Conservation (phyloP, 148 eudicot species). For the Simmondsia chinensis region DNA sequence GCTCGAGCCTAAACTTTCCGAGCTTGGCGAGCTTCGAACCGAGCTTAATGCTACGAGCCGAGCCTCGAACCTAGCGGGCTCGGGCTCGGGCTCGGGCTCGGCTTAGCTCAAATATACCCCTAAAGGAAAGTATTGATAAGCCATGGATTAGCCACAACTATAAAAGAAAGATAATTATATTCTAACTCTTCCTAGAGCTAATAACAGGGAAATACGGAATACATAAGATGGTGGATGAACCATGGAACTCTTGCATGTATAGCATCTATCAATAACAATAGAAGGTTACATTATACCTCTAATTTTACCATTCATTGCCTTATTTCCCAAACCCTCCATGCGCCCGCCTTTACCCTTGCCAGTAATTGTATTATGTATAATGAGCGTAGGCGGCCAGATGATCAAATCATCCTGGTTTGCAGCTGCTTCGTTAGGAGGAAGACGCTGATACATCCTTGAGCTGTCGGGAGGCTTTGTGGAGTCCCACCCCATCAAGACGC, state of each 20-base stretch:
- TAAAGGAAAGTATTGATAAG: too few relatives aligned
- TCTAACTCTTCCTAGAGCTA: neutral
- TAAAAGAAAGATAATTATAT: too few relatives aligned
- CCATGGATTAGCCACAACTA: too few relatives aligned
- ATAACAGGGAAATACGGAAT: neutral
- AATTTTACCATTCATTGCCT: slow-evolving; percentile 76
- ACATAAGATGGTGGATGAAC: neutral
- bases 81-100: too few relatives aligned
- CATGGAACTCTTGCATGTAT: slow-evolving; percentile 5
- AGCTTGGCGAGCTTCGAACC: too few relatives aligned
- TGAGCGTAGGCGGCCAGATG: slow-evolving; percentile 90
- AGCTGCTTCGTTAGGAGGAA: slow-evolving; percentile 72
- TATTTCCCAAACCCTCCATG: slow-evolving; percentile 95
- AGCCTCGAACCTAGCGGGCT: too few relatives aligned
- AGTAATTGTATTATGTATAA: slow-evolving; percentile 72
- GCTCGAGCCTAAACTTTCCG: too few relatives aligned
- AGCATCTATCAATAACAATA: slow-evolving; percentile 20
- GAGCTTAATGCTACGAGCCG: too few relatives aligned
- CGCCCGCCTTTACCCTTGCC: slow-evolving; percentile 92
- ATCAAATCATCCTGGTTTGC: slow-evolving; percentile 78
- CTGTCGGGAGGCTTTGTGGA: slow-evolving; percentile 73
- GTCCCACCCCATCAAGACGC: slow-evolving; percentile 95
- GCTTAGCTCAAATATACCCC: too few relatives aligned
- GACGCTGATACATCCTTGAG: slow-evolving; percentile 59
- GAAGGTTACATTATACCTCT: slow-evolving; percentile 63